Evolutionary conservation across 345 rosid species (phyloP).

Genomic region (Sonneratia alba): DNA sequence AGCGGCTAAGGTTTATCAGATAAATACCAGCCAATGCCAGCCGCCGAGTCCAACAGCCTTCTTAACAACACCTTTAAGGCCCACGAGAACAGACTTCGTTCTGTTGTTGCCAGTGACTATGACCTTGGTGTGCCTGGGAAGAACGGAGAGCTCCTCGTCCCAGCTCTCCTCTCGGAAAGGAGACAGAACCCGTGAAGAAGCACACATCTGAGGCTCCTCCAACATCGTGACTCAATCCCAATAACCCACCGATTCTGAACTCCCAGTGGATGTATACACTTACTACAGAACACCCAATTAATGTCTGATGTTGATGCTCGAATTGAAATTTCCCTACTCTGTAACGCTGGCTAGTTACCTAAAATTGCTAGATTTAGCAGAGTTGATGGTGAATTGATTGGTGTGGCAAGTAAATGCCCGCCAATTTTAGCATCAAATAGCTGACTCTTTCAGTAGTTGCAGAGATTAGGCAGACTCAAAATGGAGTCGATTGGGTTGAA

Average conservation of each 20-base stretch:
- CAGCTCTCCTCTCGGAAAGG: slow-evolving; percentile 52
- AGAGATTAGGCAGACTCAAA: background rate
- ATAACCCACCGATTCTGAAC: background rate
- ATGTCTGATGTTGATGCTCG: background rate
- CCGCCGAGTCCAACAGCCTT: slow-evolving; percentile 71
- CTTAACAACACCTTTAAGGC: slow-evolving; percentile 68
- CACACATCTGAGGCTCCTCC: slow-evolving; percentile 29
- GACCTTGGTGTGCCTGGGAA: slow-evolving; percentile 63
- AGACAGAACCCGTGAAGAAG: slow-evolving; percentile 31
- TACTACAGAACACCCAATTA: background rate
- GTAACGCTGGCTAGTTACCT: background rate
- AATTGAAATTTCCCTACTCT: background rate
- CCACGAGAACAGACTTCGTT: slow-evolving; percentile 58
- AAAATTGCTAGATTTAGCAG: background rate
- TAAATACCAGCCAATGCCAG: slow-evolving; percentile 69
- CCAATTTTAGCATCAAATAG: background rate
- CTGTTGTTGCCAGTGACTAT: slow-evolving; percentile 61
- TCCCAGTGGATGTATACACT: background rate
- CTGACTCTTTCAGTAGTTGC: background rate
- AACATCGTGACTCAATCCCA: slow-evolving; percentile 14
- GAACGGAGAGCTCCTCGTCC: slow-evolving; percentile 58
- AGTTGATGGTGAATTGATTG: background rate
- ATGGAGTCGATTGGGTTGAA: background rate
- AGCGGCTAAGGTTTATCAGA: background rate
- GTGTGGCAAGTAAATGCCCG: background rate